Conservation (phyloP, 768 basidiomycete genomes). For the Tubosaeta sp. region DNA sequence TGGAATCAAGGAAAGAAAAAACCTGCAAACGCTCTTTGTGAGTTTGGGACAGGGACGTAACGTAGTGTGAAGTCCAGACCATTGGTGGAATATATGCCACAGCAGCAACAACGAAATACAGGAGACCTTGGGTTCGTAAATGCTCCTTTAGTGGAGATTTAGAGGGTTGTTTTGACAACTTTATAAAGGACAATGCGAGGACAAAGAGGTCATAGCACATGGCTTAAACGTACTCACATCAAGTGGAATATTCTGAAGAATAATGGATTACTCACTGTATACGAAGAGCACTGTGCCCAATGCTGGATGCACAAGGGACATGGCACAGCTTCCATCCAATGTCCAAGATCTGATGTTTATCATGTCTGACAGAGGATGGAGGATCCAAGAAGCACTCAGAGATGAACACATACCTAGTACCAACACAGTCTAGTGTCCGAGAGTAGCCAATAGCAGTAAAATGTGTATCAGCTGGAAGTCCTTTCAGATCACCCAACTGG, state of each 20-base stretch:
- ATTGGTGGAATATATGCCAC: constrained; percentile 9
- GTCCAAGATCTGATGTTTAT: neutral
- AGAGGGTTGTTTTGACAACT: constrained; percentile 9
- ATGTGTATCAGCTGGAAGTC: neutral
- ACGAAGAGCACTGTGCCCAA: constrained; percentile 2
- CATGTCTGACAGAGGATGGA: constrained; percentile 1
- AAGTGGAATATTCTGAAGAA: neutral
- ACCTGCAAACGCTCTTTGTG: neutral
- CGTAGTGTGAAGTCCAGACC: neutral
- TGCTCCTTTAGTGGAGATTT: constrained; percentile 9
- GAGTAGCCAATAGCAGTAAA: neutral
- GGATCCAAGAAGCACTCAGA: neutral
- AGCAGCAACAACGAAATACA: constrained; percentile 14
- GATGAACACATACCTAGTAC: neutral
- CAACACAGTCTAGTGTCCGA: constrained; percentile 12
- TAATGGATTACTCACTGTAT: constrained; percentile 13
- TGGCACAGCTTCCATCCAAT: constrained; percentile 1
- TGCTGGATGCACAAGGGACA: neutral
- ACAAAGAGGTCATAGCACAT: constrained; percentile 19
- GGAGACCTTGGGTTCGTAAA: constrained; percentile 15
- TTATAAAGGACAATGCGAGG: constrained; percentile 12
- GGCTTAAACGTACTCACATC: constrained; percentile 8
- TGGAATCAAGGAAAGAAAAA: constrained; percentile 7
- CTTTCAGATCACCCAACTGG: constrained; percentile 18
- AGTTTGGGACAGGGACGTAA: neutral